Conservation (phyloP, 2,329 filamentous ascomycete genomes). For the Fusarium floridanum region DNA sequence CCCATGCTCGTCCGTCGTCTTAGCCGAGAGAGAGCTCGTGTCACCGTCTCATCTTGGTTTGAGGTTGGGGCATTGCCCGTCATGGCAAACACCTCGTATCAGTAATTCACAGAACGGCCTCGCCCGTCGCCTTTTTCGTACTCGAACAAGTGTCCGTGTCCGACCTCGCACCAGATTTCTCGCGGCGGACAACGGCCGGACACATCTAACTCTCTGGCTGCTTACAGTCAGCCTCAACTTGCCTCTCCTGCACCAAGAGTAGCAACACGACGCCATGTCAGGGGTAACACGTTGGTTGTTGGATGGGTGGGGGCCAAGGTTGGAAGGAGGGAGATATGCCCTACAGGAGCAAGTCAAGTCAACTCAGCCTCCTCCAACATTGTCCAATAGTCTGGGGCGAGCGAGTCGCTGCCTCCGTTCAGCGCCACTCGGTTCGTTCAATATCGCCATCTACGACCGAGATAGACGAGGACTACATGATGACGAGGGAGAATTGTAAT, state of each 20-base stretch:
- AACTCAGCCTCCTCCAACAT: slow-evolving; percentile 13
- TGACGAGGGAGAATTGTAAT: neutral
- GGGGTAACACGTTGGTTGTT: slow-evolving; percentile 21
- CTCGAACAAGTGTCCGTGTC: slow-evolving; percentile 2
- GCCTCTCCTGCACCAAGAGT: neutral
- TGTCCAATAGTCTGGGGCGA: slow-evolving; percentile 20
- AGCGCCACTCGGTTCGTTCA: slow-evolving; percentile 10
- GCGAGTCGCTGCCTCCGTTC: slow-evolving; percentile 2
- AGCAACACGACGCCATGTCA: slow-evolving; percentile 21
- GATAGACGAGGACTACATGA: neutral
- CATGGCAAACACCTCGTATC: slow-evolving; percentile 30
- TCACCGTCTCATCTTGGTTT: slow-evolving; percentile 30
- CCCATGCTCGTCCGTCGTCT: slow-evolving; percentile 27
- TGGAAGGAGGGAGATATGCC: slow-evolving; percentile 9
- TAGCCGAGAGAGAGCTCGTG: slow-evolving; percentile 5
- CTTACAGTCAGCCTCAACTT: slow-evolving; percentile 3
- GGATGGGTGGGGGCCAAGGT: slow-evolving; percentile 27
- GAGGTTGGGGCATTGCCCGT: slow-evolving; percentile 12
- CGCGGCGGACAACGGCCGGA: neutral
- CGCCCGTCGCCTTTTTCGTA: neutral
- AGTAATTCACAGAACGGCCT: neutral
- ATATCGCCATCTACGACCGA: neutral
- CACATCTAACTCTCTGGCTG: slow-evolving; percentile 5
- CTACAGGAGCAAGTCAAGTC: slow-evolving; percentile 12
- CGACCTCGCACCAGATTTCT: neutral